phyloP scores from a whole-genome alignment of 164 flowering plant genomes.

The Stephania yunnanensis region DNA sequence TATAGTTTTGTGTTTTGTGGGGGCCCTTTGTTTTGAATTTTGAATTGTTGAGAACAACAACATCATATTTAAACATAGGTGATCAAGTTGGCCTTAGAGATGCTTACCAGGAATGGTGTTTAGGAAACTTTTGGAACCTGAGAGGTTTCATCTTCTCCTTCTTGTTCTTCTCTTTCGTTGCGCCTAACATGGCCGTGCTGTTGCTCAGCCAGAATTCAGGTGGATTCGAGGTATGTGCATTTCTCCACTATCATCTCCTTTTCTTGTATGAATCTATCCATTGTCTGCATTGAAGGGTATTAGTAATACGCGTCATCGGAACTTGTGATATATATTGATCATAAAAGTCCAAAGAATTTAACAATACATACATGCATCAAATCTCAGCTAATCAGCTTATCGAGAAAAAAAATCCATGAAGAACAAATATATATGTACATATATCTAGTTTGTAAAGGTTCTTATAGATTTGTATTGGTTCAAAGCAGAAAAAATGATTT shows the following conservation, averaged over 20 bases:
- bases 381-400: background rate
- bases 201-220: conserved; percentile 2
- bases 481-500: background rate
- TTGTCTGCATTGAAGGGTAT: background rate
- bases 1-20: background rate
- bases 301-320: background rate
- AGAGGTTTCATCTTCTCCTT: background rate
- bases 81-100: background rate
- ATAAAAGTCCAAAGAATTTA: too few relatives aligned
- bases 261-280: background rate
- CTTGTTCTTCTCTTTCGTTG: background rate
- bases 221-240: conserved; percentile 15
- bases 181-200: background rate
- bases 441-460: too few relatives aligned
- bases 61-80: background rate
- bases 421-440: too few relatives aligned
- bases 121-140: background rate
- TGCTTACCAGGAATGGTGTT: conserved; percentile 4
- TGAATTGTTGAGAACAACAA: background rate
- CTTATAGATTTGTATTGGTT: background rate
- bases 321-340: background rate
- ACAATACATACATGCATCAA: too few relatives aligned
- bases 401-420: too few relatives aligned
- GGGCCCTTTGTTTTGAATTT: background rate
- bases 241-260: background rate